Base-by-base conservation (phyloP, 805 yeast genomes). In the Yarrowia divulgata region DNA sequence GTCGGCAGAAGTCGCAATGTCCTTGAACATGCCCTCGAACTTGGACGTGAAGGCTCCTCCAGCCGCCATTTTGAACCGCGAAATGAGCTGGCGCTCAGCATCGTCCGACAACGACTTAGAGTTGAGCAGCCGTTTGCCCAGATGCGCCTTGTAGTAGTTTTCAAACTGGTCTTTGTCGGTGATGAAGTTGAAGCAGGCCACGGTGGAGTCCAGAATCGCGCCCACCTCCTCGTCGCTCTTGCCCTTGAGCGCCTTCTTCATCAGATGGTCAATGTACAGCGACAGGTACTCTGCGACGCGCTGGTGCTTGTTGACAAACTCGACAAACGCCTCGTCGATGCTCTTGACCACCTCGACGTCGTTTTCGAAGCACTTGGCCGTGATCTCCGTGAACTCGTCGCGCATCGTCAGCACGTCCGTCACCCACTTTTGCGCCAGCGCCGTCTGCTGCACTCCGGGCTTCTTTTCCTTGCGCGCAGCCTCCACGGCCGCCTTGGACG, bases 101-200 rank as follows among this genome's bases (percentile, higher is more conserved):
- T 91, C 94, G 58, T 82, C 79, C 1, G 85, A 81, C 62, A 83
- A 73, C 14, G 77, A 72, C 77, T 80, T 78, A 74, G 72, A 82
- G 81, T 69, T 86, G 83, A 89, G 75, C 50, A 93, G 82, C 71
- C 98, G 82, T 77, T 89, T 91, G 0, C 97, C 97, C 70, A 93
- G 81, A 79, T 91, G 97, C 68, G 88, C 90, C 73, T 92, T 92
- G 77, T 91, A 93, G 71, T 90, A 88, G 50, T 86, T 89, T 75
- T 92, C 97, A 79, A 93, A 93, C 34, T 90, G 80, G 78, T 93
- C 97, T 75, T 92, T 93, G 73, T 93, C 97, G 70, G 86, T 83
- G 57, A 93, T 82, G 74, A 86, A 88, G 69, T 88, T 81, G 74
- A 93, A 87, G 40, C 93, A 83, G 29, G 82, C 78, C 13, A 90